Evolutionary conservation across 2,329 filamentous ascomycete genomes (phyloP).

Genomic region (Fusarium scirpi): DNA sequence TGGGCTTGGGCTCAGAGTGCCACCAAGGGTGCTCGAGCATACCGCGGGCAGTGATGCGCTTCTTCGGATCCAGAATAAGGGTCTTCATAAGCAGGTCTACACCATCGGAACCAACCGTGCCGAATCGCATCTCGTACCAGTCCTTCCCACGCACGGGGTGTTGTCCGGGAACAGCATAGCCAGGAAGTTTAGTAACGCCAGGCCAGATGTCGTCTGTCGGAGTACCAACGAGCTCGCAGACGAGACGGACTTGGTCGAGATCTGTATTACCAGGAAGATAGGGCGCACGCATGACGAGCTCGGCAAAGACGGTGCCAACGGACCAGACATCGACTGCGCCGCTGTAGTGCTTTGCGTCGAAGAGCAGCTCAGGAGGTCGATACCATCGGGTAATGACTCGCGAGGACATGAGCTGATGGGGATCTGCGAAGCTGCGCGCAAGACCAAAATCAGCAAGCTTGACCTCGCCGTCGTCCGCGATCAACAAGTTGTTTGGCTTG

Average conservation of each 20-base stretch:
- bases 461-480: slow-evolving; percentile 90
- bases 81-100: slow-evolving; percentile 91
- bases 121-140: slow-evolving; percentile 81
- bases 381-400: slow-evolving; percentile 99
- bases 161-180: slow-evolving; percentile 79
- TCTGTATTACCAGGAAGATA: slow-evolving; percentile 88
- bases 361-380: slow-evolving; percentile 91
- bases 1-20: slow-evolving; percentile 84
- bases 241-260: slow-evolving; percentile 85
- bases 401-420: slow-evolving; percentile 87
- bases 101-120: slow-evolving; percentile 82
- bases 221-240: slow-evolving; percentile 87
- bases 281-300: slow-evolving; percentile 84
- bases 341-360: slow-evolving; percentile 88
- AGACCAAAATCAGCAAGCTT: slow-evolving; percentile 99
- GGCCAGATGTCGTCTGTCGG: slow-evolving; percentile 97
- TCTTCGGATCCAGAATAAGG: slow-evolving; percentile 86
- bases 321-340: slow-evolving; percentile 96
- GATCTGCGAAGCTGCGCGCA: slow-evolving; percentile 88
- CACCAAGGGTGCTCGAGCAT: slow-evolving; percentile 90
- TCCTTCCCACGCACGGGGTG: slow-evolving; percentile 74
- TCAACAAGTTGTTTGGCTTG: slow-evolving; percentile 97
- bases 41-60: slow-evolving; percentile 80
- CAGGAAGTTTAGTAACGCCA: slow-evolving; percentile 82
- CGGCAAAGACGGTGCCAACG: slow-evolving; percentile 91